Base-by-base conservation (phyloP, 306 rosid species). In the Lupinus albus region DNA sequence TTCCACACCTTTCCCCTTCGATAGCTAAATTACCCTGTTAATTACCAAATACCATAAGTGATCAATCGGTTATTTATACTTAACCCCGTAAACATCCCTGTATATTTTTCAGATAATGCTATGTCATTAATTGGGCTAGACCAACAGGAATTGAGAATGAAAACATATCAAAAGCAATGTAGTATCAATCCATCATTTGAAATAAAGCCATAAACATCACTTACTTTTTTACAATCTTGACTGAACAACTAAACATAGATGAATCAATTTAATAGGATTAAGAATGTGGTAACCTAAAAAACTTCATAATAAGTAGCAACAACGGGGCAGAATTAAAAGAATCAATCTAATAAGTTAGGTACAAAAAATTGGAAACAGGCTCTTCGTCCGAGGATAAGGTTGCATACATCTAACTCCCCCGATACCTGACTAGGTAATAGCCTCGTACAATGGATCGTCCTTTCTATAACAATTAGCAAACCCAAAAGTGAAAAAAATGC, bases 1-100 rank as follows among this genome's bases (percentile, higher is more conserved):
- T 93, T 47, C 99, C 99, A 73, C 99, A 93, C 51, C 84, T 81
- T 81, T 86, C 92, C 45, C 84, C 89, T 68, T 84, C 97, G 13
- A 68, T 67, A 64, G 74, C 71, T 50, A 77, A 45, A 86, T 56
- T 72, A n/a, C 76, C 90, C 99, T 93, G 85, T 62, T 14, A 63
- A 75, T 66, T 58, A 57, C 59, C n/a, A 2, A 3, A 57, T 5
- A 50, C n/a, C 63, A 56, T 8, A 71, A 71, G 14, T 46, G 41
- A 70, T 20, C 67, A 55, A 72, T 32, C 39, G 66, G 33, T 41
- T 11, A 30, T 7, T 12, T 4, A 13, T 50, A 16, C 57, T 52
- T 4, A 12, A 47, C 50, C 35, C 64, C 50, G 2, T 21, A 59
- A 50, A 12, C 35, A 35, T 25, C 38, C 32, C 7, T 25, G 17